These are phyloP conservation scores for Backusella australiensis DNA, from an alignment of 192 early-diverging fungal species.

Conservation along the genomic window DNA sequence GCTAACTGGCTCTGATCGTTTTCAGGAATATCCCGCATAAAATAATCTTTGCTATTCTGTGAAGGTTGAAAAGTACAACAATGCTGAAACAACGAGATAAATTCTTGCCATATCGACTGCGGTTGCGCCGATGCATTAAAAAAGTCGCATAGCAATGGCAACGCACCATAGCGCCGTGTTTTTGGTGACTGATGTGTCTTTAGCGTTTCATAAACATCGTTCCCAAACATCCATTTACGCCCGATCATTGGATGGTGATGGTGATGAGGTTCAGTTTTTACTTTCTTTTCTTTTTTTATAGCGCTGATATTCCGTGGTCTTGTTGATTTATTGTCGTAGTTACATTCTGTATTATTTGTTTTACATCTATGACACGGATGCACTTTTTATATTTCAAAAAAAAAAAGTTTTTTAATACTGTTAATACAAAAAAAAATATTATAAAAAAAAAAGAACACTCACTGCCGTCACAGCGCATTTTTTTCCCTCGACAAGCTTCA, in stretches of 20 bases:
- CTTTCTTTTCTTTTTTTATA: not conserved
- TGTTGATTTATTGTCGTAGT: conserved; percentile 8
- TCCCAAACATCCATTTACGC: not conserved
- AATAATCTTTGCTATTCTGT: not conserved
- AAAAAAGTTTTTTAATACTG: not conserved
- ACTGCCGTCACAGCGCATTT: conserved; percentile 25
- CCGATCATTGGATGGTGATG: not conserved
- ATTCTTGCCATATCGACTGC: not conserved
- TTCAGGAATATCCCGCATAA: conserved; percentile 3
- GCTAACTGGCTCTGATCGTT: not conserved
- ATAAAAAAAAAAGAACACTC: conserved; percentile 1
- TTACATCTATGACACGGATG: conserved; percentile 6
- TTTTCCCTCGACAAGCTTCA: conserved; percentile 18
- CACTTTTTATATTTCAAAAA: not conserved
- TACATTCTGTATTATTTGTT: not conserved
- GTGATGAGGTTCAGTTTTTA: not conserved
- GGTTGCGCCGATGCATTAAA: conserved; percentile 4
- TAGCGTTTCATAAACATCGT: conserved; percentile 11
- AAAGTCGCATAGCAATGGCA: conserved; percentile 8
- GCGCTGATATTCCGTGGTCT: not conserved
- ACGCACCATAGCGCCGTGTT: not conserved
- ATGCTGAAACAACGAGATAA: not conserved
- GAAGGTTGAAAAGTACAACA: not conserved
- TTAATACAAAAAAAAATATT: not conserved
- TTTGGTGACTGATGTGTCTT: conserved; percentile 1